phyloP scores from a whole-genome alignment of 768 basidiomycete species.

The Chalciporus chontae region DNA sequence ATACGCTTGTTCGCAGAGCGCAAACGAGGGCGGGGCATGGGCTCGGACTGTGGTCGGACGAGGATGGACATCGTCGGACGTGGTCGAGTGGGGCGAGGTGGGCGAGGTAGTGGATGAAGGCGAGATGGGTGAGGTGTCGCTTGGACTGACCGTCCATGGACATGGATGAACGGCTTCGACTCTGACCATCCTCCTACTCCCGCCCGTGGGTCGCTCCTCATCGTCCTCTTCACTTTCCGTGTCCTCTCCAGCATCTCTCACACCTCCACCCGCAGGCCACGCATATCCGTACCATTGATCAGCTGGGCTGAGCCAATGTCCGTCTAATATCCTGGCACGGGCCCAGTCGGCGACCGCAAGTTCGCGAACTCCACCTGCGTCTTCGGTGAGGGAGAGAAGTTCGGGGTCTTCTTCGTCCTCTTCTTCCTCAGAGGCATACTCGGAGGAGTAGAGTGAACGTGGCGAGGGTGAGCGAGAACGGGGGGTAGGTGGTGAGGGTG shows the following conservation, averaged over 20 bases:
- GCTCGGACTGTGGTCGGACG: conserved; percentile 43
- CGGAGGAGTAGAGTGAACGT: conserved; percentile 28
- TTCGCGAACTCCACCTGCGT: conserved; percentile 42
- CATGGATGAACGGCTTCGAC: conserved; percentile 47
- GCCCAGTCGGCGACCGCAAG: conserved; percentile 73
- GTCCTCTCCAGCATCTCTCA: conserved; percentile 23
- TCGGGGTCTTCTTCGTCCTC: conserved; percentile 46
- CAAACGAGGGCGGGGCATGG: conserved; percentile 56
- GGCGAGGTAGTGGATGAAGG: conserved; percentile 22
- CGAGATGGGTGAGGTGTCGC: conserved; percentile 15
- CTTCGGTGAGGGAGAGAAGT: conserved; percentile 42
- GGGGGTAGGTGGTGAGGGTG: conserved; percentile 25
- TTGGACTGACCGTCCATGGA: conserved; percentile 48
- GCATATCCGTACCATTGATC: conserved; percentile 60
- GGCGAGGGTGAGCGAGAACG: conserved; percentile 30
- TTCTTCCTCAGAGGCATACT: conserved; percentile 27
- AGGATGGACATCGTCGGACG: conserved; percentile 42
- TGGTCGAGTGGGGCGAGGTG: conserved; percentile 6
- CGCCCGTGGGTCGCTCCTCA: conserved; percentile 18
- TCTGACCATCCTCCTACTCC: conserved; percentile 14
- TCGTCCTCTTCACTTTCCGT: conserved; percentile 29
- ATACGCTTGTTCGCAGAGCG: conserved; percentile 63
- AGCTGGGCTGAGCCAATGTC: conserved; percentile 71
- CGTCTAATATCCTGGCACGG: conserved; percentile 65
- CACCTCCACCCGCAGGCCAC: conserved; percentile 37